Percentiles rank a stretch among this genome's conserved stretches.
Conservation (phyloP, 345 rosid species). For the Bretschneidera sinensis region DNA sequence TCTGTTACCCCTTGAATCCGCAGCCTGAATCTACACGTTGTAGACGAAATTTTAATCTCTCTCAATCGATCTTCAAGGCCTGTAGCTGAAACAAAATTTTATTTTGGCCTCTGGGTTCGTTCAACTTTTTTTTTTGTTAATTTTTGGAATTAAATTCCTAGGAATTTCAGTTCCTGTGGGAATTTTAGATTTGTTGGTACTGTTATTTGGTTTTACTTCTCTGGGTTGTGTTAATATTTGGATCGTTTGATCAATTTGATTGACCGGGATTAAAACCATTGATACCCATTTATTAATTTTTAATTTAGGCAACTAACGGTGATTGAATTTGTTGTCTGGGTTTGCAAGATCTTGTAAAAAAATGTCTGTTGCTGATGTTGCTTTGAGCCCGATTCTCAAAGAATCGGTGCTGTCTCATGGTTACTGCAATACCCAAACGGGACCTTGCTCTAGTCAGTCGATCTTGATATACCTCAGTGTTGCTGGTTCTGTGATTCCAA, state of each 20-base stretch:
- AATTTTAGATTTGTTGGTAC: constrained; percentile 5
- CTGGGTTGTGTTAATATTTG: background rate
- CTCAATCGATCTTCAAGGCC: background rate
- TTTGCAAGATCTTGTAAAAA: constrained; percentile 11
- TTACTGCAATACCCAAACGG: constrained; percentile 25
- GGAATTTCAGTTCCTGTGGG: background rate
- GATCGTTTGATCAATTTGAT: constrained; percentile 12
- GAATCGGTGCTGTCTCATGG: constrained; percentile 36
- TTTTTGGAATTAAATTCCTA: background rate
- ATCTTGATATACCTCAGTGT: constrained; percentile 55
- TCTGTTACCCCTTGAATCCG: background rate
- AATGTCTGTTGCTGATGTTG: constrained; percentile 75
- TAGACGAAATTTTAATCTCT: background rate
- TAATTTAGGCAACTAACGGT: constrained; percentile 6
- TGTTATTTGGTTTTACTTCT: background rate
- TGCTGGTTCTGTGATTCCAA: constrained; percentile 60
- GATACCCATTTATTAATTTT: constrained; percentile 17
- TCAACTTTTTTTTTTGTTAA: background rate
- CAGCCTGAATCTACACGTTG: background rate
- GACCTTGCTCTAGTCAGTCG: constrained; percentile 26
- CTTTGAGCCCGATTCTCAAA: constrained; percentile 45
- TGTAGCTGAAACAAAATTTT: background rate
- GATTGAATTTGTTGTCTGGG: constrained; percentile 9
- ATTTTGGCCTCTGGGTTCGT: background rate
- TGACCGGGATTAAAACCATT: constrained; percentile 26